Base-by-base conservation (phyloP, 1,284 basidiomycete species). In the Malassezia obtusa region DNA sequence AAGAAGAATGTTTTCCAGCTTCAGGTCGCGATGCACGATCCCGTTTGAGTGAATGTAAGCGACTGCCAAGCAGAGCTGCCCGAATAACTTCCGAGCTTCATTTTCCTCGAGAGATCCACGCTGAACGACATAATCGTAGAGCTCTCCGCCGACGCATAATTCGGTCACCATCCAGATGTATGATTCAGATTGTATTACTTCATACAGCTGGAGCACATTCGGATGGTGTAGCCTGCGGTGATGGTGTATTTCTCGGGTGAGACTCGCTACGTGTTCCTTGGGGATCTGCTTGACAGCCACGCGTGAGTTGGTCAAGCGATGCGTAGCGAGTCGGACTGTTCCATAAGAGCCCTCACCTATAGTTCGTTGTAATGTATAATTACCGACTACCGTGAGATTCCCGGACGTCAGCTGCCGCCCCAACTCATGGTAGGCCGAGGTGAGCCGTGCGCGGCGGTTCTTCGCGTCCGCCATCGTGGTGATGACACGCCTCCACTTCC, bases 141-240 rank as follows among this genome's bases (percentile, higher is more conserved):
- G 65, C 54, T 77, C 76, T 40, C 92, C 92, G 14, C 92, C 92
- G 26, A 84, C 85, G 75, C 94, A 98, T 31, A 98, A 83, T 73
- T 98, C 94, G 14, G 89, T 89, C 49, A 96, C 86, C 62, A 98
- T 89, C 89, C 90, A 98, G 67, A 98, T 94, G 65, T 82, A 81
- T 19, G 82, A 81, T 75, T 98, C 94, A 0, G 94, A 96, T 12
- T 91, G 92, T 68, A 96, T 87, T 68, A 98, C 89, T 76, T 98
- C 94, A 78, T 87, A 95, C 71, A 98, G 84, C 73, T 95, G 89
- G 28, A 89, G 86, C 68, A 96, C 83, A 71, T 95, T 83, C 0
- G 89, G 89, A 69, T 98, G 92, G 71, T 95, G 92, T 8, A 98
- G 81, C 44, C 89, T 84, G 28, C 94, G 86, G 76, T 98, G 94